Evolutionary conservation across 495 filamentous ascomycete species (phyloP).

Genomic region (Penicillium maclennaniae): DNA sequence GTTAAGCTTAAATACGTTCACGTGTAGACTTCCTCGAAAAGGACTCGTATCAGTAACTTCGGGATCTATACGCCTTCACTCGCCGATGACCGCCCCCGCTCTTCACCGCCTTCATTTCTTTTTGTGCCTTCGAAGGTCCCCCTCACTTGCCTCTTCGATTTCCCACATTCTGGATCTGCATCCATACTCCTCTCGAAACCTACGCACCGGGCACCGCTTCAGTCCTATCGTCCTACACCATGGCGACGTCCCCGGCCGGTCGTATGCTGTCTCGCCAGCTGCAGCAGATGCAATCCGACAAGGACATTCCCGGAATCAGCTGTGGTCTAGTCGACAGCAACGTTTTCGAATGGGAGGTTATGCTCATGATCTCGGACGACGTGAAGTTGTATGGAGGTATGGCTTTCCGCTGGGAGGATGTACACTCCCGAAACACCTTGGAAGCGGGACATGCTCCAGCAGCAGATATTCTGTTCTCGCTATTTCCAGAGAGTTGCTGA

Average conservation of each 20-base stretch:
- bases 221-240: conserved; percentile 15
- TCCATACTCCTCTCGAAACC: neutral
- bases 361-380: conserved; percentile 97
- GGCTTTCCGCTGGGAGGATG: conserved; percentile 13
- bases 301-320: conserved; percentile 90
- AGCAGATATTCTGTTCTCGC: neutral
- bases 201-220: conserved; percentile 2
- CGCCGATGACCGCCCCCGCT: conserved; percentile 1
- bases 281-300: conserved; percentile 87
- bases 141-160: conserved; percentile 8
- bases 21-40: too few relatives aligned
- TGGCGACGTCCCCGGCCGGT: conserved; percentile 58
- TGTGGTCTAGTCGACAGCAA: conserved; percentile 84
- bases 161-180: neutral
- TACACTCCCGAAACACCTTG: neutral
- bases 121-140: conserved; percentile 11
- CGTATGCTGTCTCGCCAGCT: conserved; percentile 79
- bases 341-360: conserved; percentile 99
- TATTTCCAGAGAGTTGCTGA: neutral
- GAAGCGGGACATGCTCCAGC: neutral
- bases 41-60: neutral
- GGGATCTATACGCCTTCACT: neutral
- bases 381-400: conserved; percentile 90
- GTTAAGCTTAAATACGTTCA: neutral
- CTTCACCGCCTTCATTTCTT: conserved; percentile 21